These are phyloP conservation scores for Parachlorella kessleri DNA, from an alignment of 139 green algal genomes.

Conservation along the genomic window DNA sequence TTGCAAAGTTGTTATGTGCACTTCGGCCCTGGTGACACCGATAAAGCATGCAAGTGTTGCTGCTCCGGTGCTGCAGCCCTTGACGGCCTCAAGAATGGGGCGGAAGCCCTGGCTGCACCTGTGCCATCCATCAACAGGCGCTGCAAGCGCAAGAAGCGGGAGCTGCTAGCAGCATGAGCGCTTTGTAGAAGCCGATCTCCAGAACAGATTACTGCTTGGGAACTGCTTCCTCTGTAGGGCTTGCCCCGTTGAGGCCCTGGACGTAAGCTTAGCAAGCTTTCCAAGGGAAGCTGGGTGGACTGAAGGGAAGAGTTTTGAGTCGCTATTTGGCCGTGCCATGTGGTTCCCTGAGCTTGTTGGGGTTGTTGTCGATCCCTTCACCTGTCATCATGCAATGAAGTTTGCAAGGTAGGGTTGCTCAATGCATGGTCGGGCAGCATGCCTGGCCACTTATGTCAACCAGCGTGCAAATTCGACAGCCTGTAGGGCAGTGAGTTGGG, in stretches of 20 bases:
- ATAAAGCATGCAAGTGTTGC: constrained; percentile 5
- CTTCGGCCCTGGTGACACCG: not conserved
- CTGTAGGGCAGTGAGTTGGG: too few species aligned
- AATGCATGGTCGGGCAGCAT: too few species aligned
- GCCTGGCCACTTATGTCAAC: too few species aligned
- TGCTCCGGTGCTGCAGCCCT: not conserved
- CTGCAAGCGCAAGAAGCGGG: constrained; percentile 45
- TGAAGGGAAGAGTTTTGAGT: not conserved
- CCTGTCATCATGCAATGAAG: too few species aligned
- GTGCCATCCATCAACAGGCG: constrained; percentile 35
- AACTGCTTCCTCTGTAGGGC: not conserved
- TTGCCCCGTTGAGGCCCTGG: not conserved
- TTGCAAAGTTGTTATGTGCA: not conserved
- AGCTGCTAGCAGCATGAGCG: constrained; percentile 30
- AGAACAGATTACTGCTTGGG: not conserved
- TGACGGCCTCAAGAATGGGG: not conserved
- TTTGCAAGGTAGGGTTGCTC: too few species aligned
- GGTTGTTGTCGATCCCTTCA: too few species aligned
- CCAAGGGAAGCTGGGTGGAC: not conserved
- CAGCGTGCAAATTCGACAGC: too few species aligned
- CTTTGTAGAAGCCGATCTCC: not conserved
- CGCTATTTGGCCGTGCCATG: too few species aligned
- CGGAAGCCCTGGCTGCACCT: constrained; percentile 6
- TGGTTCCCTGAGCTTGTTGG: too few species aligned
- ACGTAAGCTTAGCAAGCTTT: not conserved